Evolutionary conservation across 257 asterid genomes (phyloP), one percentile per base, ranked within the genome.

Genomic region (Pogostemon cablin): DNA sequence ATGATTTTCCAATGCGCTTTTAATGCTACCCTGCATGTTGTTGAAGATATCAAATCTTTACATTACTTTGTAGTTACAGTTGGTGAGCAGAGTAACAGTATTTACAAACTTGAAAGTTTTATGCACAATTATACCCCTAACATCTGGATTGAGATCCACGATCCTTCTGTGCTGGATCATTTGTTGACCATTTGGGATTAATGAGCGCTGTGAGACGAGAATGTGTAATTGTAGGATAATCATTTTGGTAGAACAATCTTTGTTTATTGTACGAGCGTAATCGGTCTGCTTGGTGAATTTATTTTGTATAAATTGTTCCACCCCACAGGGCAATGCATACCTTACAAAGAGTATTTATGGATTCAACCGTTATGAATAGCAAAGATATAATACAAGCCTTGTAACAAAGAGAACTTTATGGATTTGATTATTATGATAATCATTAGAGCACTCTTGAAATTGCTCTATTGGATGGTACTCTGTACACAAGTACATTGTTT

Each of bases 1-100:
- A 39, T 58, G 75, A 80, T 72, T 71, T 62, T 41, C 10, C 65
- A 7, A n/a, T 35, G 46, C 32, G 39, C 15, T 42, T 41, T 70
- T 76, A 34, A 49, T 25, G 65, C 63, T 63, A 6, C 59, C 10
- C 46, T 62, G 71, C 70, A 56, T 60, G 72, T 34, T 43, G 46
- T 61, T 15, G 41, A 15, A 55, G 39, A 35, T 65, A 17, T 52
- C 17, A 7, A 32, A 37, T 12, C 10, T 20, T 49, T 12, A 7
- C 47, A 65, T 40, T 49, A 7, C 39, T 9, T 4, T 71, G 48
- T 10, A 43, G 56, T 12, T 4, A 1, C 43, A 7, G 39, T 43
- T 64, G 43, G 17, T 6, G 20, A 41, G 41, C 52, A 44, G 75
- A 46, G 50, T 55, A 20, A 20, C 67, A n/a, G 32, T 61, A 49